Evolutionary conservation across 2,329 filamentous ascomycete species (phyloP).

Genomic region (Sphaerostilbella broomeana): DNA sequence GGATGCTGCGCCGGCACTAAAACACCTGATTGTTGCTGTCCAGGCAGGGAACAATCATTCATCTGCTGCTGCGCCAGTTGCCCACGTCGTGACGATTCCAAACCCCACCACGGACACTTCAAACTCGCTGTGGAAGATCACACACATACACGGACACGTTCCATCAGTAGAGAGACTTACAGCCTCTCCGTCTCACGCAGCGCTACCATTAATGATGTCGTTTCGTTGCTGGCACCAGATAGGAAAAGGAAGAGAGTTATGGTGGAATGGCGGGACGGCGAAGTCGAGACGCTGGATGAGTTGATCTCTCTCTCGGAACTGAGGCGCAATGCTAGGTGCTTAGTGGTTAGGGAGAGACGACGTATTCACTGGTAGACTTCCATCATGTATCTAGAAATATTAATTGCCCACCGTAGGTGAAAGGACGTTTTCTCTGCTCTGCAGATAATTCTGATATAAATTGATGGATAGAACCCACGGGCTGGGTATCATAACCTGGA

Average conservation of each 20-base stretch:
- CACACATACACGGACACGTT: slow-evolving; percentile 13
- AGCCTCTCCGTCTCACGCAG: slow-evolving; percentile 17
- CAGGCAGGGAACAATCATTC: not conserved
- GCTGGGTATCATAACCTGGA: too few species aligned
- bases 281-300: slow-evolving; percentile 18
- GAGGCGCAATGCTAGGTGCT: slow-evolving; percentile 13
- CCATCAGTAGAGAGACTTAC: slow-evolving; percentile 17
- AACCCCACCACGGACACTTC: not conserved
- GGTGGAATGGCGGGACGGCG: slow-evolving; percentile 24
- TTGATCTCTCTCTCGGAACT: slow-evolving; percentile 20
- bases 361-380: slow-evolving; percentile 22
- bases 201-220: slow-evolving; percentile 16
- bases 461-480: too few species aligned
- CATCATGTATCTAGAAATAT: too few species aligned
- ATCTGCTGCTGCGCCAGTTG: not conserved
- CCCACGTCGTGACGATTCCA: not conserved
- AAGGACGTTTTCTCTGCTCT: too few species aligned
- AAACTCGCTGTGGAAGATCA: slow-evolving; percentile 19
- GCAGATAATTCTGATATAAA: too few species aligned
- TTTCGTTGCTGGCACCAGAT: slow-evolving; percentile 21
- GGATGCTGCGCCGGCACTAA: not conserved
- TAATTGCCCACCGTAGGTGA: too few species aligned
- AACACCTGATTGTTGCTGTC: not conserved
- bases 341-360: slow-evolving; percentile 22
- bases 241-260: slow-evolving; percentile 18